Percentiles rank a stretch among this genome's conserved stretches.
Evolutionary conservation across 148 eudicot species (phyloP).

Genomic region (Pouteria glomerata): DNA sequence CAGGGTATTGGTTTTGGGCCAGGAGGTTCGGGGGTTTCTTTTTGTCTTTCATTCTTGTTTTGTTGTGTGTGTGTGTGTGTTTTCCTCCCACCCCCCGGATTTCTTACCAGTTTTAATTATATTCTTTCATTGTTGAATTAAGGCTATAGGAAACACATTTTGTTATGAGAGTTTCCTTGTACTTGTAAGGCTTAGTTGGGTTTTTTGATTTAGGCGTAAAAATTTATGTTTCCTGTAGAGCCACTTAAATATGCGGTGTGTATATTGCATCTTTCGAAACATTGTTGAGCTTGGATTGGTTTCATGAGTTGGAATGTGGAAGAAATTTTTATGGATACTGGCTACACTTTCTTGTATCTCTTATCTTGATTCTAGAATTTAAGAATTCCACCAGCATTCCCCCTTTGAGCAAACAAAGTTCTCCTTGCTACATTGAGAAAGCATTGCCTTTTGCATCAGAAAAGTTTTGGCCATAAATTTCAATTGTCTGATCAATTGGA

Average conservation of each 20-base stretch:
- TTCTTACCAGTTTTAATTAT: not conserved
- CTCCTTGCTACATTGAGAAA: not conserved
- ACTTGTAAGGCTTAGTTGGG: not conserved
- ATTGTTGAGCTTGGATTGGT: not conserved
- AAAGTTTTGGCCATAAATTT: not conserved
- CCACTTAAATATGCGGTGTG: not conserved
- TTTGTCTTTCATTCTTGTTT: not conserved
- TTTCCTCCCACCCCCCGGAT: not conserved
- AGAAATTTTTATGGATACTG: not conserved
- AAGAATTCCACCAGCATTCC: not conserved
- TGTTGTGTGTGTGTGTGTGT: not conserved
- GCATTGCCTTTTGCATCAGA: not conserved
- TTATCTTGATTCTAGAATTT: not conserved
- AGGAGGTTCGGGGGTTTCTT: not conserved
- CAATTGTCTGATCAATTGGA: slow-evolving; percentile 2
- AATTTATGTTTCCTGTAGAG: not conserved
- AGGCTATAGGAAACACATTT: not conserved
- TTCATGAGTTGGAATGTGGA: not conserved
- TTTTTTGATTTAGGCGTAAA: not conserved
- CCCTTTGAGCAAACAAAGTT: not conserved
- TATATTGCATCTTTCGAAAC: not conserved
- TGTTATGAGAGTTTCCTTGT: not conserved
- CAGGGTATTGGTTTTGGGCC: not conserved
- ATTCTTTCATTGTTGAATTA: not conserved
- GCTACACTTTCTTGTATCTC: not conserved